Conservation (phyloP, 169 alveolate species). For the Plasmodium adleri region DNA sequence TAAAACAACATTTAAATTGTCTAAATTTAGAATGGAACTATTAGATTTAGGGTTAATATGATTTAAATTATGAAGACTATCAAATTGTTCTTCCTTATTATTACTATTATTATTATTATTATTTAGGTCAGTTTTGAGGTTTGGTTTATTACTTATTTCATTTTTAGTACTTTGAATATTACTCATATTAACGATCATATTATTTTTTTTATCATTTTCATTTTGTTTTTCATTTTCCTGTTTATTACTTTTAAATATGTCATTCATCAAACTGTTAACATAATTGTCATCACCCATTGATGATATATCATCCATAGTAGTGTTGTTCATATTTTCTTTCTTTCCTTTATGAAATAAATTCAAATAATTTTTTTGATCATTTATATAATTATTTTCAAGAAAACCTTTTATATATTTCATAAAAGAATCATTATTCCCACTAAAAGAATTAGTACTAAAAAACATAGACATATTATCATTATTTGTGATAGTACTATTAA, state of each 20-base stretch:
- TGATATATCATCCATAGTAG: background rate
- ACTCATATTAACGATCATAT: background rate
- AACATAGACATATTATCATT: background rate
- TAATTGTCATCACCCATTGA: background rate
- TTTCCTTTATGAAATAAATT: constrained; percentile 12
- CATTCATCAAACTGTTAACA: background rate
- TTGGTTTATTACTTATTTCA: too few species aligned
- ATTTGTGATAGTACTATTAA: background rate
- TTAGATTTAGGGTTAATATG: background rate
- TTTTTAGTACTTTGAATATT: background rate
- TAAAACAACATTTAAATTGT: background rate
- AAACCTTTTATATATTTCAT: constrained; percentile 38
- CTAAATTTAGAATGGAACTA: background rate
- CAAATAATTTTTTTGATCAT: constrained; percentile 46
- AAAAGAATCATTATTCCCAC: constrained; percentile 22
- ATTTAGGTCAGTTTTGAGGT: background rate
- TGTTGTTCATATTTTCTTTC: background rate
- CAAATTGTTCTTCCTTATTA: background rate
- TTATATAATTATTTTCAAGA: constrained; percentile 26
- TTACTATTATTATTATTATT: background rate
- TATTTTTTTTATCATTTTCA: background rate
- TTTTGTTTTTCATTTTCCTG: background rate
- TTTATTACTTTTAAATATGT: background rate
- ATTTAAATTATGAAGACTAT: background rate
- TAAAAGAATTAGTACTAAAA: constrained; percentile 6